Conservation (phyloP, 2,329 filamentous ascomycete genomes). For the Leptographium galeiforme region DNA sequence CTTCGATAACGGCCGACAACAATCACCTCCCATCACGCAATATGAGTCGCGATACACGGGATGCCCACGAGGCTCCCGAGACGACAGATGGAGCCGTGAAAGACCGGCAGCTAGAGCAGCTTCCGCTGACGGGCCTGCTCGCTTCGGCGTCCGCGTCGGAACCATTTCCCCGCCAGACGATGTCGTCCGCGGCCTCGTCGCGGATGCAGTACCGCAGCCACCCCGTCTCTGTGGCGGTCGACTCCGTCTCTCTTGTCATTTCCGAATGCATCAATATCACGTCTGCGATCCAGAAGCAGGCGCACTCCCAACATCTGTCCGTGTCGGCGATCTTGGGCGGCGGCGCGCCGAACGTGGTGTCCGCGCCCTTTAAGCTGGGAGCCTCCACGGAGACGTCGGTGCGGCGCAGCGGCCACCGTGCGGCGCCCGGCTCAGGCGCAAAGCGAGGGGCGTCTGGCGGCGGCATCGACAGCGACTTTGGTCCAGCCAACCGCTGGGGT, state of each 20-base stretch:
- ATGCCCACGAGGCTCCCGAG: not conserved
- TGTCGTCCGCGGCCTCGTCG: slow-evolving; percentile 17
- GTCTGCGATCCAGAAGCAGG: slow-evolving; percentile 94
- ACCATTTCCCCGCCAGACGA: slow-evolving; percentile 5
- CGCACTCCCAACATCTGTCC: slow-evolving; percentile 88
- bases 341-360: slow-evolving; percentile 38
- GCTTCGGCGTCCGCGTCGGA: slow-evolving; percentile 3
- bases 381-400: not conserved
- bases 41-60: slow-evolving; percentile 23
- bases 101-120: slow-evolving; percentile 1
- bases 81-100: slow-evolving; percentile 15
- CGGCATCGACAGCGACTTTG: slow-evolving; percentile 27
- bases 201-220: slow-evolving; percentile 46
- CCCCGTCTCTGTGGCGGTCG: slow-evolving; percentile 67
- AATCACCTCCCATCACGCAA: slow-evolving; percentile 8
- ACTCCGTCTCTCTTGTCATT: slow-evolving; percentile 84
- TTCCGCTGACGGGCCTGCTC: slow-evolving; percentile 6
- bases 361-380: slow-evolving; percentile 15
- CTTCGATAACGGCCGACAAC: no score
- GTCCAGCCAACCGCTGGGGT: slow-evolving; percentile 76
- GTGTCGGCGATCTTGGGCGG: slow-evolving; percentile 91
- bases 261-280: slow-evolving; percentile 99
- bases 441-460: not conserved
- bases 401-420: slow-evolving; percentile 3
- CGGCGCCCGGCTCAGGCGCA: not conserved